Base-by-base conservation (phyloP, 163 green algal species). In the Chlorella variabilis region DNA sequence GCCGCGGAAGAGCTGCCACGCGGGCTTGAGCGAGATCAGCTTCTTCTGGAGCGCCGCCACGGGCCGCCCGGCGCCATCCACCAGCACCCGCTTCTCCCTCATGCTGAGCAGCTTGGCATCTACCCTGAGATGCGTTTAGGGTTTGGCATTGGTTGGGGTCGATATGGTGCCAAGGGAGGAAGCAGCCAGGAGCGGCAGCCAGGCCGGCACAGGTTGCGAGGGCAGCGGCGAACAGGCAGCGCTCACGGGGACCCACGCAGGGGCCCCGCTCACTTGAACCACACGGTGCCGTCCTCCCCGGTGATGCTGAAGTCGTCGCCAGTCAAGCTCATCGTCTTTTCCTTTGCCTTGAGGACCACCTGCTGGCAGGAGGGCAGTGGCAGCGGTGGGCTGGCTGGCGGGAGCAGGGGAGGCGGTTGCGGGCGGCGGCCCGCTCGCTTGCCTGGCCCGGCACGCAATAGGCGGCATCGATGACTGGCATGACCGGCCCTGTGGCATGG, bases 251-350 rank as follows among this genome's bases (percentile, higher is more conserved):
- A n/a, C n/a, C n/a, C n/a, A n/a, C n/a, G n/a, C n/a, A n/a, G n/a
- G n/a, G n/a, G n/a, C n/a, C n/a, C n/a, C n/a, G n/a, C 63, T 51
- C 36, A 71, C 63, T 33, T 71, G 68, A 63, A 61, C 68, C 42
- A 61, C 0, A 29, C n/a, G 41, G 41, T 7, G n/a, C 42, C 42
- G 18, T 76, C 42, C 4, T 15, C 15, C 13, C 42, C 68, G 1
- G n/a, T 61, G n/a, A 76, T 27, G 17, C 15, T 76, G 68, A 76
- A 76, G 42, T 33, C 31, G 42, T 76, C 68, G 9, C 68, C 68
- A 15, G 27, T 45, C 20, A 76, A n/a, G 68, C 42, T 62, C 13
- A 59, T 27, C n/a, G 31, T 11, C 9, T 61, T 61, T 11, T 76
- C 68, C 68, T 76, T 59, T 3, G 42, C 68, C 42, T 76, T 76